These are phyloP conservation scores for Zoysia japonica DNA, from an alignment of 176 grass and related monocot genomes.

Conservation along the genomic window DNA sequence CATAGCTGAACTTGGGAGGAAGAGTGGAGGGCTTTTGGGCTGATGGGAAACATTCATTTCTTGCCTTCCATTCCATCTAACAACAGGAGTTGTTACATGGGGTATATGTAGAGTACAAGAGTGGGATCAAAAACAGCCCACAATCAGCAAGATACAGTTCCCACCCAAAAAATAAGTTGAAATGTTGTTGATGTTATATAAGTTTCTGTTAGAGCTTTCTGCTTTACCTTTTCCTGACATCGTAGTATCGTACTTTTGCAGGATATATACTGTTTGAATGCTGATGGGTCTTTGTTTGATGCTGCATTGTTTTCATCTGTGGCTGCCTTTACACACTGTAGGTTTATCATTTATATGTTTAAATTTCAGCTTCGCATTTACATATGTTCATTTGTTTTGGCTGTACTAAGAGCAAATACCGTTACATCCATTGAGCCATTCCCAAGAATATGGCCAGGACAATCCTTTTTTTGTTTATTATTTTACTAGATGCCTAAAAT, in stretches of 20 bases:
- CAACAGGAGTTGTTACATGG: too few relatives aligned
- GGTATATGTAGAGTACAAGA: too few relatives aligned
- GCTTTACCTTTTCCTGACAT: conserved; percentile 33
- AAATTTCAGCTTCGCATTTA: conserved; percentile 68
- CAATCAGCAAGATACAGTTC: not conserved
- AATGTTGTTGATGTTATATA: not conserved
- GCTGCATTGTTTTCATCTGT: conserved; percentile 83
- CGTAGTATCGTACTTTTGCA: conserved; percentile 40
- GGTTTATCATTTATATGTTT: not conserved
- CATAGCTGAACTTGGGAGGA: too few relatives aligned
- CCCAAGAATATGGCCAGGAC: not conserved
- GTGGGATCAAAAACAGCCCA: too few relatives aligned
- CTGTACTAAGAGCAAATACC: not conserved
- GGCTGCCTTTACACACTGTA: conserved; percentile 87
- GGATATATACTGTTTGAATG: conserved; percentile 93
- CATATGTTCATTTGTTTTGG: conserved; percentile 42
- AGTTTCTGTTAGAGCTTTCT: conserved; percentile 7
- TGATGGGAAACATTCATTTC: too few relatives aligned
- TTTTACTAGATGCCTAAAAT: conserved; percentile 14
- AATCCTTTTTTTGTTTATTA: not conserved
- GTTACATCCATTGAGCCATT: not conserved
- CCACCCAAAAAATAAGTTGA: conserved; percentile 2
- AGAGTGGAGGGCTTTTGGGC: too few relatives aligned
- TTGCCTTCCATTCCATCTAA: too few relatives aligned
- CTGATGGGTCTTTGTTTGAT: conserved; percentile 86